phyloP scores from a whole-genome alignment of 2,329 filamentous ascomycete species.

The Passalora sequoiae region DNA sequence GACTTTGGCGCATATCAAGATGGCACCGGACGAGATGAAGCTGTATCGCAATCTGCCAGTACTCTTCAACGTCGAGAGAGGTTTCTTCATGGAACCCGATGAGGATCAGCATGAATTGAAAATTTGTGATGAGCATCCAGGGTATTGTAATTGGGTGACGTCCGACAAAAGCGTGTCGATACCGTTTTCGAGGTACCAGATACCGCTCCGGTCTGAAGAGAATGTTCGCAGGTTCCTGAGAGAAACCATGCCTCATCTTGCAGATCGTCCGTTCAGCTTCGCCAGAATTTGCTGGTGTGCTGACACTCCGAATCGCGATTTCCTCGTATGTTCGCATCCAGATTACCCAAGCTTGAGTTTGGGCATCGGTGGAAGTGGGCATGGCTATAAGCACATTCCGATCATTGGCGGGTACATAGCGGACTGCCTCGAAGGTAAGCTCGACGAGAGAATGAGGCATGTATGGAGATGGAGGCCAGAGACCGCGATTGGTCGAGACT shows the following conservation, averaged over 20 bases:
- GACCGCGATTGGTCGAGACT: slow-evolving; percentile 43
- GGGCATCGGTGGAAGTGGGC: slow-evolving; percentile 49
- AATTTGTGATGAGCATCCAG: slow-evolving; percentile 54
- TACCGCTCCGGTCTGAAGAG: slow-evolving; percentile 45
- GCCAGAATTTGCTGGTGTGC: slow-evolving; percentile 55
- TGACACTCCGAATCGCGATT: slow-evolving; percentile 51
- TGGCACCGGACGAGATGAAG: slow-evolving; percentile 43
- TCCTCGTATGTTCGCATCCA: slow-evolving; percentile 50
- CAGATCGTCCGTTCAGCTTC: slow-evolving; percentile 45
- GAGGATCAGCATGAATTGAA: slow-evolving; percentile 45
- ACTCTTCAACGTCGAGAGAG: slow-evolving; percentile 45
- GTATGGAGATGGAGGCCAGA: slow-evolving; percentile 51
- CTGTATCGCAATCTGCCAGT: slow-evolving; percentile 48
- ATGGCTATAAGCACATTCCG: slow-evolving; percentile 52
- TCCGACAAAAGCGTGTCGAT: slow-evolving; percentile 34
- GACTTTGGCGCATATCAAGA: slow-evolving; percentile 50
- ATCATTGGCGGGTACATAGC: slow-evolving; percentile 48
- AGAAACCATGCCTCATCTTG: slow-evolving; percentile 52
- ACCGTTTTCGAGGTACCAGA: slow-evolving; percentile 44
- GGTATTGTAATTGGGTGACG: slow-evolving; percentile 48
- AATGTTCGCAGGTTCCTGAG: slow-evolving; percentile 47
- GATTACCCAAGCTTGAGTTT: slow-evolving; percentile 39
- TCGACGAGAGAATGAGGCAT: slow-evolving; percentile 41
- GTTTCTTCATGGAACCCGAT: slow-evolving; percentile 49
- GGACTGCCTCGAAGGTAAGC: slow-evolving; percentile 44